Base-by-base conservation (phyloP, 2,329 filamentous ascomycete genomes). In the Ophiostoma sp. region DNA sequence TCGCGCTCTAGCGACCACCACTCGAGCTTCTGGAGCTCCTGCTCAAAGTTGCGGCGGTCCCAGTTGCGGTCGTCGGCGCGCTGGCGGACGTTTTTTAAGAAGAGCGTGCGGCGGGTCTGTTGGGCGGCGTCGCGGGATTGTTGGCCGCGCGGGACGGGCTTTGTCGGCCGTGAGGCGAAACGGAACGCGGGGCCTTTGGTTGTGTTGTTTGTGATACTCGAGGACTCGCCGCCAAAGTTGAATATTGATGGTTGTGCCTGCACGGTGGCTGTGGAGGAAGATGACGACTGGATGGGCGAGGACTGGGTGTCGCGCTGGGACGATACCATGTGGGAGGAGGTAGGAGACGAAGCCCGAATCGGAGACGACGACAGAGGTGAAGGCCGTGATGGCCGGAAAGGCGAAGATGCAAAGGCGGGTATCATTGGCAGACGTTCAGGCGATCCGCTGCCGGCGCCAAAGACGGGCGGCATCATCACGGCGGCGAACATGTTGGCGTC, bases 71-170 rank as follows among this genome's bases (percentile, higher is more conserved):
- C 88, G 57, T 91, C 88, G 2, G 85, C 83, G 55, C 87, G 86
- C 77, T 89, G 86, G 74, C 88, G 85, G 22, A 92, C 89, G 70
- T 86, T 92, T 78, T 90, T 88, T 74, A 95, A 82, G 77, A 95
- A 95, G 72, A 92, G 83, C 42, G 88, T 87, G 64, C 92, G 85
- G 73, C 93, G 84, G 71, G 87, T 84, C 79, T 93, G 90, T 72
- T 90, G 88, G 0, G 85, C 84, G 22, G 88, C 88, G 79, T 94
- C 88, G 69, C 88, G 85, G 74, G 83, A 87, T 76, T 87, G 87
- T 22, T 90, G 82, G 7, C 92, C 48, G 78, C 0, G 76, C 91
- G 92, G 75, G 92, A 93, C 48, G 86, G 57, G 85, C 74, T 91
- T 91, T 71, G 85, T 82, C 17, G 84, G 83, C 19, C 89, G 86